Percentiles rank a stretch among this genome's conserved stretches.
Conservation (phyloP, 768 basidiomycete species). For the Dentipellis sp. region DNA sequence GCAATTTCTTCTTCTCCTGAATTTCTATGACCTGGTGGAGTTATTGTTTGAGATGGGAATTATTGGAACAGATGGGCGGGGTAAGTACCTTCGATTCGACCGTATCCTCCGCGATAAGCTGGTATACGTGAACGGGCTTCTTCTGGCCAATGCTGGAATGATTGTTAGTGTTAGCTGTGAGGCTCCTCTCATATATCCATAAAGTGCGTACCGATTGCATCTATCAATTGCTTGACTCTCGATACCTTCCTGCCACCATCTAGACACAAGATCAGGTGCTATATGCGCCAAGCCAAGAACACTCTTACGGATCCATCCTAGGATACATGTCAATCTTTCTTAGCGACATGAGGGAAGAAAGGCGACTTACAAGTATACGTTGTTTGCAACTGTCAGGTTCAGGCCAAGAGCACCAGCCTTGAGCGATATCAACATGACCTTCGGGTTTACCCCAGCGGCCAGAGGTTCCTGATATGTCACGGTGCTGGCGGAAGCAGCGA, state of each 20-base stretch:
- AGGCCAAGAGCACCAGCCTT: slow-evolving; percentile 80
- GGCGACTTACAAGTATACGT: slow-evolving; percentile 63
- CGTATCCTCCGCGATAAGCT: slow-evolving; percentile 83
- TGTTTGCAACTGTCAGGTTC: slow-evolving; percentile 84
- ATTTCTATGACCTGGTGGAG: slow-evolving; percentile 60
- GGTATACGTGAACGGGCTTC: slow-evolving; percentile 79
- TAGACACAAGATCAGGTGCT: slow-evolving; percentile 17
- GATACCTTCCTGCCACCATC: slow-evolving; percentile 87
- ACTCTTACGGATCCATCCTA: slow-evolving; percentile 77
- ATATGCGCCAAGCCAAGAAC: not conserved
- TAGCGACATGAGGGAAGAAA: not conserved
- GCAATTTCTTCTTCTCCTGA: slow-evolving; percentile 73
- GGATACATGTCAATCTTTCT: slow-evolving; percentile 6
- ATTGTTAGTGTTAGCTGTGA: not conserved
- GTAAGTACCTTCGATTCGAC: slow-evolving; percentile 70
- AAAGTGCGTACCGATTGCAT: slow-evolving; percentile 47
- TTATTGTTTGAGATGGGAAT: not conserved
- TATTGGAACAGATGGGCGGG: not conserved
- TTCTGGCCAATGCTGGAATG: slow-evolving; percentile 61
- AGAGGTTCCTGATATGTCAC: not conserved
- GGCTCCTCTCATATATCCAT: not conserved
- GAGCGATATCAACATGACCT: slow-evolving; percentile 79
- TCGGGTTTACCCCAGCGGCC: slow-evolving; percentile 41
- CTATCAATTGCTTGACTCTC: slow-evolving; percentile 79
- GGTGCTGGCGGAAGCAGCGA: not conserved